Evolutionary conservation across 257 asterid genomes (phyloP).

Genomic region (Hygrophila difformis): DNA sequence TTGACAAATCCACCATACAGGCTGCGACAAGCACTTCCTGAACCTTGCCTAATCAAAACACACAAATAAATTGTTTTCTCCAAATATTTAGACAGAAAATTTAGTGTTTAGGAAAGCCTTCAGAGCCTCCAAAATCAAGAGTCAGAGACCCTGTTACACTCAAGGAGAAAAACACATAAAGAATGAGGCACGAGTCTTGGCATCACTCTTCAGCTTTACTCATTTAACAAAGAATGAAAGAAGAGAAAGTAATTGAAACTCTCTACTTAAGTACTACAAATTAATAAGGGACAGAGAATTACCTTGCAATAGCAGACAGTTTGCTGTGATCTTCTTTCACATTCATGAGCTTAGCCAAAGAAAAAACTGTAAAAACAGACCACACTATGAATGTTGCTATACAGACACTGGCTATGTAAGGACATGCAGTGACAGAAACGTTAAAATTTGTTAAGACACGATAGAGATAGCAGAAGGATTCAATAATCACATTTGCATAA

Average conservation of each 20-base stretch:
- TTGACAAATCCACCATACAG: conserved; percentile 96
- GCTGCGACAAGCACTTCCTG: conserved; percentile 99
- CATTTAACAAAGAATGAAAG: too few relatives aligned
- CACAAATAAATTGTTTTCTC: neutral
- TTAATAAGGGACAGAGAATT: conserved; percentile 7
- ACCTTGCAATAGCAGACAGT: conserved; percentile 97
- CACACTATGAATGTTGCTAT: neutral
- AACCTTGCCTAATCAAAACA: conserved; percentile 54
- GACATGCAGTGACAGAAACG: neutral
- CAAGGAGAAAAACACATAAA: neutral
- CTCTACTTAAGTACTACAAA: too few relatives aligned
- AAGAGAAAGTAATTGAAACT: too few relatives aligned
- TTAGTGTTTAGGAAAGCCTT: neutral
- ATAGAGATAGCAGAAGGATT: conserved; percentile 7
- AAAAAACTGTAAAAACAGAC: conserved; percentile 52
- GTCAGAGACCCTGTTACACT: neutral
- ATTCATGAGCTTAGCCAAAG: conserved; percentile 93
- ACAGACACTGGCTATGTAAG: neutral
- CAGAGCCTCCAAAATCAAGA: neutral
- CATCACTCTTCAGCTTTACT: too few relatives aligned
- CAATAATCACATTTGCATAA: neutral
- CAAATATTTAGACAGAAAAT: neutral
- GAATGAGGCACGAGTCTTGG: neutral
- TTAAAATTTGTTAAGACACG: neutral
- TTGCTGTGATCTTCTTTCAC: conserved; percentile 83